Conservation (phyloP, 2,329 filamentous ascomycete species). For the Coleophoma crateriformis region DNA sequence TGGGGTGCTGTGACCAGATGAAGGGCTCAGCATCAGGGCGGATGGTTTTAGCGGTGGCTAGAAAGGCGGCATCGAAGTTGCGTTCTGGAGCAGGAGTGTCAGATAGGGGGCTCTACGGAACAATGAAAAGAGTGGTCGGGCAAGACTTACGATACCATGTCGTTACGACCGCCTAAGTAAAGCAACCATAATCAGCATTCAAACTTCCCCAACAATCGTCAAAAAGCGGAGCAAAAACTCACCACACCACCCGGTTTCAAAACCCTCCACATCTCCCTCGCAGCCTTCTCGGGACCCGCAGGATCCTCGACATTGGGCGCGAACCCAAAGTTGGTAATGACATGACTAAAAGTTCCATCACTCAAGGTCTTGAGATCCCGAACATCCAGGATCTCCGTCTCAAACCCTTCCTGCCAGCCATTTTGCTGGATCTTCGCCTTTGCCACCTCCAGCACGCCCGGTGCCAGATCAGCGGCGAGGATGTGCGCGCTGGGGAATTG, state of each 20-base stretch:
- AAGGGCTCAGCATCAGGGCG: slow-evolving; percentile 7
- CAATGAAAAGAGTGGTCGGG: too few species aligned
- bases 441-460: slow-evolving; percentile 64
- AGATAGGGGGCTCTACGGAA: background rate
- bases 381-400: slow-evolving; percentile 69
- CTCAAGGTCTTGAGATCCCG: slow-evolving; percentile 63
- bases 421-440: slow-evolving; percentile 44
- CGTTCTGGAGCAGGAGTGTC: slow-evolving; percentile 3
- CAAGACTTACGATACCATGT: slow-evolving; percentile 8
- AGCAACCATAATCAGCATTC: background rate
- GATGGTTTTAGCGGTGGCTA: slow-evolving; percentile 1
- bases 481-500: slow-evolving; percentile 72
- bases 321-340: slow-evolving; percentile 77
- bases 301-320: slow-evolving; percentile 37
- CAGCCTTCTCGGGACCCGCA: slow-evolving; percentile 65
- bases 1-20: background rate
- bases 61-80: slow-evolving; percentile 7
- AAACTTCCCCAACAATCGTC: too few species aligned
- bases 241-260: slow-evolving; percentile 80
- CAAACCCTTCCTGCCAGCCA: slow-evolving; percentile 63
- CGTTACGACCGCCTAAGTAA: slow-evolving; percentile 3
- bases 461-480: slow-evolving; percentile 89
- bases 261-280: slow-evolving; percentile 78
- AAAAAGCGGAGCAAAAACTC: background rate
- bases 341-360: slow-evolving; percentile 92